Base-by-base conservation (phyloP, 2,329 filamentous ascomycete species). In the Beauveria rudraprayagi region DNA sequence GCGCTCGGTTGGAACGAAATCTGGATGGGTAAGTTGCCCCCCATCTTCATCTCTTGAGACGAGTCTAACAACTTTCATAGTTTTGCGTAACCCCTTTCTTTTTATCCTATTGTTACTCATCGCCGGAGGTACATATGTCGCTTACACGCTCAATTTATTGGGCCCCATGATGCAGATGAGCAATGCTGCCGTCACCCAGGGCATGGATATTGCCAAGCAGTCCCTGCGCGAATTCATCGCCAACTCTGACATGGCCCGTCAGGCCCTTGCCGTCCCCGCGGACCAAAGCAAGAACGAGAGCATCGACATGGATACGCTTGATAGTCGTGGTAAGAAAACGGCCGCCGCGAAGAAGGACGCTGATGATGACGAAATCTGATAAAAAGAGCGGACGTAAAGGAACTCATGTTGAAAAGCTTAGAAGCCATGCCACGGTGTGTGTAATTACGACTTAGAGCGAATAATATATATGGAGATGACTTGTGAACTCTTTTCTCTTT, bases 1-100 rank as follows among this genome's bases (percentile, higher is more conserved):
- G 90, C 91, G 24, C 80, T 99, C 54, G 94, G 94, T n/a, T 99
- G 94, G 94, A 99, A 99, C 75, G 94, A 99, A 76, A 92, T 99
- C 65, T 79, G 96, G 66, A 90, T 92, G 70, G 91, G 92, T 96
- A 82, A 81, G 89, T 59, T 11, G 41, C 5, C 19, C 8, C 47
- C 4, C 61, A 68, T 61, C 69, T 62, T 16, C 50, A 19, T 46
- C 22, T 34, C 10, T n/a, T n/a, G 3, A 14, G 19, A 7, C 14
- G 7, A 37, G 51, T 51, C 66, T 68, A 62, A 66, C 60, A 26
- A 16, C 47, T 4, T 60, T 22, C 69, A 17, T 43, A 96, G 94
- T 99, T 41, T 82, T 97, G 47, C 91, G 92, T 66, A 97, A 97
- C 74, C 94, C 94, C 0, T 78, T 95, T 64, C 92, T 97, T 72